Percentiles rank a stretch among this genome's conserved stretches.
Conservation (phyloP, 73 alveolate genomes). For the Paramecium octaurelia region DNA sequence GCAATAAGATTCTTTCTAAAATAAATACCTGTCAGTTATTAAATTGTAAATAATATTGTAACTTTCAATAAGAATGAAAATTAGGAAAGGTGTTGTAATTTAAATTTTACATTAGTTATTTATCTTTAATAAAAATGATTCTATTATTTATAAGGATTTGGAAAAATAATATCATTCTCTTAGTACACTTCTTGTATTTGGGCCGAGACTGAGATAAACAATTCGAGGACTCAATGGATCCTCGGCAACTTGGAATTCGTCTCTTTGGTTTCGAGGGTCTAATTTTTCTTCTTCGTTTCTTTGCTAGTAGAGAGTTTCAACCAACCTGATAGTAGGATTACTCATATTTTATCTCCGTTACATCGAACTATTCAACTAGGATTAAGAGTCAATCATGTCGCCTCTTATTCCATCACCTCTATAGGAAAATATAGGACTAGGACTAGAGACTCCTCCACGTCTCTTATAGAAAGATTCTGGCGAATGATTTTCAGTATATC, state of each 20-base stretch:
- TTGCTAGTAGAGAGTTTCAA: not conserved
- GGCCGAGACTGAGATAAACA: not conserved
- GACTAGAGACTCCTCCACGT: not conserved
- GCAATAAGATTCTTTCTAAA: too few species aligned
- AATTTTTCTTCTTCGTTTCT: not conserved
- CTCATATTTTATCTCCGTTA: not conserved
- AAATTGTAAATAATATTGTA: too few species aligned
- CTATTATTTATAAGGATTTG: not conserved
- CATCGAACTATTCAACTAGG: not conserved
- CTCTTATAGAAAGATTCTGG: not conserved
- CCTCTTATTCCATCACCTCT: not conserved
- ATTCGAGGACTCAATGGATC: not conserved
- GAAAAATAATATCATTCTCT: not conserved
- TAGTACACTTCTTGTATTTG: not conserved
- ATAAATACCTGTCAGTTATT: too few species aligned
- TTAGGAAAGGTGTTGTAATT: too few species aligned
- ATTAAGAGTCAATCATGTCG: not conserved
- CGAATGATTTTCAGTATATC: not conserved
- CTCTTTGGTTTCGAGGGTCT: not conserved
- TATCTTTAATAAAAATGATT: too few species aligned
- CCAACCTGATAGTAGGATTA: not conserved
- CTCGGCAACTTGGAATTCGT: not conserved
- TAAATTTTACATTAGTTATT: too few species aligned
- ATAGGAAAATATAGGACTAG: not conserved
- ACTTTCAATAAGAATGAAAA: too few species aligned